Evolutionary conservation across 2,329 filamentous ascomycete species (phyloP).

Genomic region (Monosporascus sp.): DNA sequence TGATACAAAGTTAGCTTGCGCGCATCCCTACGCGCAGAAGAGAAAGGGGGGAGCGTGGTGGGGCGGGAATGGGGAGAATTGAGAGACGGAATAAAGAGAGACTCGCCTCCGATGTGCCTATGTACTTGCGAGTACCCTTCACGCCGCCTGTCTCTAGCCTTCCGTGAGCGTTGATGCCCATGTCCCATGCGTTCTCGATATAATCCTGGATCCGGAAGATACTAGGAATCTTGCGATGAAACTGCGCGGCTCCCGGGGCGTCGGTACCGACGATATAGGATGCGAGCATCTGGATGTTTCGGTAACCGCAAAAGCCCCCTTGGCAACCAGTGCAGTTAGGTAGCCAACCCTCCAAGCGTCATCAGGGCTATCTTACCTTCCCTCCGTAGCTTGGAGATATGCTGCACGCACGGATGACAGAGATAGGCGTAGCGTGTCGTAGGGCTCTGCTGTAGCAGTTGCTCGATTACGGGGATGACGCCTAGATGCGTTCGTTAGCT

Average conservation of each 20-base stretch:
- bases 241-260: slow-evolving; percentile 52
- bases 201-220: slow-evolving; percentile 79
- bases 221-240: slow-evolving; percentile 60
- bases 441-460: slow-evolving; percentile 59
- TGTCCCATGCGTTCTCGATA: slow-evolving; percentile 86
- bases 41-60: no score
- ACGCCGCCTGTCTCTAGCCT: slow-evolving; percentile 82
- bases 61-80: not conserved
- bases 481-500: slow-evolving; percentile 42
- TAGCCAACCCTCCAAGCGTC: no score
- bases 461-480: slow-evolving; percentile 57
- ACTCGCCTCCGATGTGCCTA: slow-evolving; percentile 80
- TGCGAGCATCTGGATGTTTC: slow-evolving; percentile 88
- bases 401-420: slow-evolving; percentile 69
- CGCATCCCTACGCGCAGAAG: not conserved
- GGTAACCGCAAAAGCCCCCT: slow-evolving; percentile 91
- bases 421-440: slow-evolving; percentile 68
- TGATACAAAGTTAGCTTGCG: slow-evolving; percentile 26
- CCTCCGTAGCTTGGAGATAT: slow-evolving; percentile 74
- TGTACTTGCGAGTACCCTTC: slow-evolving; percentile 85
- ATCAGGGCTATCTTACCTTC: slow-evolving; percentile 47
- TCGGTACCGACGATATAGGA: slow-evolving; percentile 66
- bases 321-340: not conserved
- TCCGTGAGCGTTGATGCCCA: slow-evolving; percentile 70
- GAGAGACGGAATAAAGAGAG: not conserved